A percentile compares a stretch with the other conserved stretches of the same genome.
Conservation (phyloP, 163 green algal species). For the Volvox carteri region DNA sequence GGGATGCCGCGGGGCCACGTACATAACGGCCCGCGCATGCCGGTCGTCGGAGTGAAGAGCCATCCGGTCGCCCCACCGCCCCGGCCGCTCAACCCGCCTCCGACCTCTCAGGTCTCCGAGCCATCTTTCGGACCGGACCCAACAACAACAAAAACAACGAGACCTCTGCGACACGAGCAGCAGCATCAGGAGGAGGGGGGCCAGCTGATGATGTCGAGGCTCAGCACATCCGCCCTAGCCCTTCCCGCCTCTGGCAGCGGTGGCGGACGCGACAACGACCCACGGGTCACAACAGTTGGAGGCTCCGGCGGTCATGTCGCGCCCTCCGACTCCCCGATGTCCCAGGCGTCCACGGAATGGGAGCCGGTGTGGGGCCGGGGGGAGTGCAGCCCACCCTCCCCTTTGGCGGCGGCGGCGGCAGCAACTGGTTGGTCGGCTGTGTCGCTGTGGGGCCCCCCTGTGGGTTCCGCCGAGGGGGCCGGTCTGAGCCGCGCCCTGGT, state of each 20-base stretch:
- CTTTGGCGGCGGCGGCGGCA: neutral
- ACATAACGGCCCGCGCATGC: constrained; percentile 37
- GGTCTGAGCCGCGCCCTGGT: no score
- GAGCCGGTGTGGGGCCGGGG: neutral
- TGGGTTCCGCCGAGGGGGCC: no score
- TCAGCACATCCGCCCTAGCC: no score
- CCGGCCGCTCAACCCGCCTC: neutral
- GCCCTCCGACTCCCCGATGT: constrained; percentile 16
- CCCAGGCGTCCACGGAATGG: constrained; percentile 33
- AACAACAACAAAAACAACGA: neutral
- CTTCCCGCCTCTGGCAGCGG: neutral
- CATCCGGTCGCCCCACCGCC: neutral
- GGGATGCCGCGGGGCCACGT: constrained; percentile 7
- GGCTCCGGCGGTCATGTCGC: neutral
- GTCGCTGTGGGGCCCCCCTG: no score
- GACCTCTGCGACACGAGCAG: neutral
- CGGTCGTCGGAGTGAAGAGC: neutral
- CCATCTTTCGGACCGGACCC: no score
- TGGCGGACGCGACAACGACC: neutral
- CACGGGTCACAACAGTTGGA: no score
- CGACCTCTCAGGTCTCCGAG: no score
- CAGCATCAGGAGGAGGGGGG: neutral
- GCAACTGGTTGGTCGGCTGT: no score
- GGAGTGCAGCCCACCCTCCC: no score
- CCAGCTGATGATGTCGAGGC: neutral